Conservation (phyloP, 108 stramenopile genomes). For the Parietichytrium sp. region DNA sequence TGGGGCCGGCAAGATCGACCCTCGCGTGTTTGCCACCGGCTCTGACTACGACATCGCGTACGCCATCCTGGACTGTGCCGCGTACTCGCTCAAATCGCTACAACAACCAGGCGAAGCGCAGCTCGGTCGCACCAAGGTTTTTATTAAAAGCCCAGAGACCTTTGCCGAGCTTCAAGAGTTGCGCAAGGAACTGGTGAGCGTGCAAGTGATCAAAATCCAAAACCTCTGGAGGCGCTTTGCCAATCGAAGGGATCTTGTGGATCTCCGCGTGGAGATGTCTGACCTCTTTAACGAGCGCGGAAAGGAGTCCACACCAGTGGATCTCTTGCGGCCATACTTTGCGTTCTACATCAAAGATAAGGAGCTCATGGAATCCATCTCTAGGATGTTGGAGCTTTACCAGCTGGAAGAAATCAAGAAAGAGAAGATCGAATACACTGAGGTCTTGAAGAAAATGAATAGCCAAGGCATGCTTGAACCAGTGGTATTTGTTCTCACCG, state of each 20-base stretch:
- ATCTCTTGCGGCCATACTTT: slow-evolving; percentile 1
- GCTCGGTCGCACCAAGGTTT: slow-evolving; percentile 24
- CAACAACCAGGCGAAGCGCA: not conserved
- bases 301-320: slow-evolving; percentile 15
- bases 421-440: not conserved
- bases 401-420: slow-evolving; percentile 14
- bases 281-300: slow-evolving; percentile 13
- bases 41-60: slow-evolving; percentile 8
- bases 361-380: not conserved
- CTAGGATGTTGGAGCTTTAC: not conserved
- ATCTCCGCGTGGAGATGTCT: slow-evolving; percentile 1
- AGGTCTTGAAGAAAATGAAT: not conserved
- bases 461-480: not conserved
- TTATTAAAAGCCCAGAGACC: slow-evolving; percentile 2
- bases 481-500: slow-evolving; percentile 33
- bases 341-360: slow-evolving; percentile 32
- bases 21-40: slow-evolving; percentile 4
- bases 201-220: slow-evolving; percentile 32
- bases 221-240: slow-evolving; percentile 21
- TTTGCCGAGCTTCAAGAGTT: not conserved
- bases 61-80: not conserved
- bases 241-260: slow-evolving; percentile 20
- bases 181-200: not conserved
- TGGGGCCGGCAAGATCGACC: slow-evolving; percentile 8
- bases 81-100: not conserved